Evolutionary conservation across 2,329 filamentous ascomycete species (phyloP), one percentile per base, ranked within the genome.

Genomic region (Penicillium hordei): DNA sequence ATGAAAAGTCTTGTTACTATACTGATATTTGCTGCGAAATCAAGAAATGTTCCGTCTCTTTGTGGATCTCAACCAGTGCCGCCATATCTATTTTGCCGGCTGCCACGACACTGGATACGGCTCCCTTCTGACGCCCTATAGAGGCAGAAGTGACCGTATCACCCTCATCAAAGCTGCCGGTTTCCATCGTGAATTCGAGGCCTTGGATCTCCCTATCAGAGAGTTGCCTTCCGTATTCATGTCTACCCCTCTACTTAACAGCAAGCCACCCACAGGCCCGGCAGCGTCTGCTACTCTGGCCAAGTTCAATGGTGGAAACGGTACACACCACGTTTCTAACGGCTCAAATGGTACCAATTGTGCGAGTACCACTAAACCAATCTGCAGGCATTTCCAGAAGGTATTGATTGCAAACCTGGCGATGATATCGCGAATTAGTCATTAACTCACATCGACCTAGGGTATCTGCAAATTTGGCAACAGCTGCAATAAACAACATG

Each of bases 71-170:
- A 73, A 78, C 4, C 83, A 86, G 65, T 89, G 86, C 74, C 84
- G 83, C 63, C 85, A 87, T 67, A 85, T 89, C 36, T 84, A 83
- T 65, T 84, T 86, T 57, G 86, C 84, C 5, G 84, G 81, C 39
- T 88, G 85, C 64, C 84, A 87, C 62, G 83, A 88, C 63, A 76
- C 76, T 25, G 81, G 81, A 50, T 86, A 87, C 66, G 72, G 86
- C 45, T 79, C 82, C 8, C 78, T 86, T 48, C 73, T 88, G 27
- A 81, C 78, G 5, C 81, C 82, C 8, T 82, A 83, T 64, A 74
- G 73, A 43, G 80, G 79, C 43, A 76, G 79, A 57, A 69, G 72
- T 8, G 77, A 82, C 25, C 78, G 79, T 50, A 79, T 87, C 58
- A 86, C 84, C 0, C 79, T 87, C 12, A 68, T 87, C 43, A 79